Evolutionary conservation across 108 stramenopile genomes (phyloP), one percentile per base, ranked within the genome.

Genomic region (Pseudonitzschia pungens): DNA sequence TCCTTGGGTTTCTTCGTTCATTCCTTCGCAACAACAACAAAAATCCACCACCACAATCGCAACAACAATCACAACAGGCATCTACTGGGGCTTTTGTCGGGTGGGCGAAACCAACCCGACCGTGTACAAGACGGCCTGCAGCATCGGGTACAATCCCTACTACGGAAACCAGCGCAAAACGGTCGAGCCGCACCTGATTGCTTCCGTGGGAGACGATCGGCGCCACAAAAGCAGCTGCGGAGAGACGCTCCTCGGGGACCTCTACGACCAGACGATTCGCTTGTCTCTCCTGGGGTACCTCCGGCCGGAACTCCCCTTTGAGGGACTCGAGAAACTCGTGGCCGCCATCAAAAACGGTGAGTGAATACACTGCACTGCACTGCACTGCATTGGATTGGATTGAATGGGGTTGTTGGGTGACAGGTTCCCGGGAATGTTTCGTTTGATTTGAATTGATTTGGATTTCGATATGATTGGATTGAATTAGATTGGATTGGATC

Each of bases 141-240:
- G 85, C n/a, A 91, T 93, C 29, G 96, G 96, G 9, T 96, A 90
- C 79, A 97, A 97, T 74, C 96, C 96, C n/a, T 88, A 86, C 5
- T 97, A 91, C 64, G 79, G 74, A 6, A 97, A 97, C 58, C 70
- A 86, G 48, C 71, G 71, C 63, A 88, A 90, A 71, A 95, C 94
- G 0, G 77, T 92, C 18, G 96, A 94, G 70, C 92, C 93, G 18
- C 93, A 93, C 74, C 69, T 93, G 59, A 94, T 96, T 68, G 92
- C 92, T 43, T 59, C 68, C 20, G 21, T 72, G 16, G 52, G 42
- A 2, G 76, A 81, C 32, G 66, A 75, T 0, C 57, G 69, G 36
- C 65, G 93, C 27, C 86, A 87, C 76, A 73, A 73, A 16, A 81
- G 83, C 15, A 77, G 74, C n/a, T 90, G 86, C 54, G 81, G 83